Base-by-base conservation (phyloP, 352 stramenopile species). In the Aphanomyces euteiches region DNA sequence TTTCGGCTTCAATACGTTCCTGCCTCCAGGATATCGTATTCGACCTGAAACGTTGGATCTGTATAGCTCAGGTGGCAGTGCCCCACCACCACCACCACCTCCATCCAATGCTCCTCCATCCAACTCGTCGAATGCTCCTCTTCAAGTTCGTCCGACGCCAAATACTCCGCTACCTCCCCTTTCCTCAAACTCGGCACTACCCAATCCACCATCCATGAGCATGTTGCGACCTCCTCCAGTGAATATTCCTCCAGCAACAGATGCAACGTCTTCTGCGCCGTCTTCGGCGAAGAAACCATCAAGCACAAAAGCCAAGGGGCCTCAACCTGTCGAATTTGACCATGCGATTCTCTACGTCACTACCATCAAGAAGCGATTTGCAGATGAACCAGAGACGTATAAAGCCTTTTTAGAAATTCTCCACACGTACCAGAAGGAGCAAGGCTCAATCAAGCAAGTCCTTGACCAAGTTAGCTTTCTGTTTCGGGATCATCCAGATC, bases 381-480 rank as follows among this genome's bases (percentile, higher is more conserved):
- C 93, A 0, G 88, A 97, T 72, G 93, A 99, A 71, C 96, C 96
- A 0, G 94, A 99, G 75, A 99, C 96, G 13, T 99, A 99, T 83
- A 98, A 98, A 74, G 82, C 98, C 67, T 99, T 99, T 78, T 79
- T 99, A 28, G 96, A 99, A 67, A 99, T 99, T 74, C 75, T 99
- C 59, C 97, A 99, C 81, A 99, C 96, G 17, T 99, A 99, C 78
- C 97, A 99, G 80, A 99, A 99, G 74, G 96, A 99, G 79, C 96
- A 99, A 76, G 88, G 96, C 12, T 97, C 92, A 7, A 99, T 99
- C 69, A 98, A 98, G 63, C 93, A 99, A 58, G 85, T 95, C 40
- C 73, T 99, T 13, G 96, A 99, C 77, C 96, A 99, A 85, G 97
- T 99, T 0, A 99, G 97, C 5, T 82, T 97, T 28, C 81, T 99